Base-by-base conservation (phyloP, 202 grass and related monocot genomes). In the Brachypodium distachyon region DNA sequence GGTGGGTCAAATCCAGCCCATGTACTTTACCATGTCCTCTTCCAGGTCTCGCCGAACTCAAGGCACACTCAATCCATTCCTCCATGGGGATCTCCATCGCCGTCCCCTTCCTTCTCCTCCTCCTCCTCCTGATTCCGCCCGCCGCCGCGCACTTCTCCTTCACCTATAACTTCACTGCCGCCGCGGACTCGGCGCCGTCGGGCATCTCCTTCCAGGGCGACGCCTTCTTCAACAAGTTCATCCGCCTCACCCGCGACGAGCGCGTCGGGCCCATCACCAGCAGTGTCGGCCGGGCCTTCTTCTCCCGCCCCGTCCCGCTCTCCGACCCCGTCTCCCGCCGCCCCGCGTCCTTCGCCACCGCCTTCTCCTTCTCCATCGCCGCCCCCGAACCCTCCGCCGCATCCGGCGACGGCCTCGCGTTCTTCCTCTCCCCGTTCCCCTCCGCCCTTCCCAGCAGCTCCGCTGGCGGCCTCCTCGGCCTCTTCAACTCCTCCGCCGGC, bases 361-460 rank as follows among this genome's bases (percentile, higher is more conserved):
- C 69, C 74, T 90, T 93, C 65, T 42, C 90, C 74, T 93, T 93
- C 74, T 53, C 65, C 81, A 90, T 88, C 72, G 80, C 88, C 22
- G 81, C 85, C 0, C 71, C 85, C 27, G 68, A 90, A 47, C 48
- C 81, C 59, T 61, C 84, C 59, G 33, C 61, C 33, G 79, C 62
- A n/a, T 77, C 77, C 7, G 87, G 87, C 34, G 91, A 90, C n/a
- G 88, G 91, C 12, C 85, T 94, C 59, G 85, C 88, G 57, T 94
- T 90, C 88, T 94, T 94, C 83, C 85, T 94, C 75, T 80, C 91
- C 56, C 64, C 85, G 28, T 90, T 82, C 74, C 87, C 88, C 76
- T 94, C 88, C 61, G 61, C 3, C 16, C 25, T 94, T 71, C 91
- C 85, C 48, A 79, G 37, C 53, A 61, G 73, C 85, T 88, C 82